A percentile compares a stretch with the other conserved stretches of the same genome.
Conservation (phyloP, 1,284 basidiomycete genomes). For the Ganoderma leucocontextum region DNA sequence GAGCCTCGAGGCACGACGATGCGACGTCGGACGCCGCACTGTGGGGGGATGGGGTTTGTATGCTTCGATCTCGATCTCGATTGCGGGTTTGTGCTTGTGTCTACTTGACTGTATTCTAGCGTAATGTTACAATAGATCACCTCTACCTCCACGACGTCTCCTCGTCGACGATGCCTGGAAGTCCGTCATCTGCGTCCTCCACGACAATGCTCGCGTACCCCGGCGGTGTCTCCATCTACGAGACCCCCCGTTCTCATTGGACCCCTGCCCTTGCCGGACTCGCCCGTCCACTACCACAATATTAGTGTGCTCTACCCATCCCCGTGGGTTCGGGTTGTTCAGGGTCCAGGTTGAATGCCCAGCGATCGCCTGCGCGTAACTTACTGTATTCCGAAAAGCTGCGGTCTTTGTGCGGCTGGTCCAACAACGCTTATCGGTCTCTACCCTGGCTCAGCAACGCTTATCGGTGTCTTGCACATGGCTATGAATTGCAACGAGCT, state of each 20-base stretch:
- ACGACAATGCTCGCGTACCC: too few relatives aligned
- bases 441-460: neutral
- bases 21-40: neutral
- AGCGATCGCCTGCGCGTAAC: too few relatives aligned
- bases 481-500: neutral
- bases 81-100: constrained; percentile 11
- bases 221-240: too few relatives aligned
- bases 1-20: neutral
- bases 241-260: too few relatives aligned
- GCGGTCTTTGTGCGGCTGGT: neutral
- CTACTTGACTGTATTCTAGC: constrained; percentile 27
- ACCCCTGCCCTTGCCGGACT: too few relatives aligned
- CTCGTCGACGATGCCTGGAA: neutral
- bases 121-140: constrained; percentile 25
- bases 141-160: neutral
- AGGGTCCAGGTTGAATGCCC: too few relatives aligned
- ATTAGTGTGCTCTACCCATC: too few relatives aligned
- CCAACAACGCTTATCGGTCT: neutral
- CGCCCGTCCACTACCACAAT: too few relatives aligned
- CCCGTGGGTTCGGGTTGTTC: neutral
- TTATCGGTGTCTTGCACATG: constrained; percentile 1
- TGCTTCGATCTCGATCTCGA: constrained; percentile 8
- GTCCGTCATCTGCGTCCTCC: too few relatives aligned
- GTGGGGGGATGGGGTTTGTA: neutral
- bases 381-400: neutral